Evolutionary conservation across 768 basidiomycete genomes (phyloP), one percentile per base, ranked within the genome.

Genomic region (Russula ochroleuca): DNA sequence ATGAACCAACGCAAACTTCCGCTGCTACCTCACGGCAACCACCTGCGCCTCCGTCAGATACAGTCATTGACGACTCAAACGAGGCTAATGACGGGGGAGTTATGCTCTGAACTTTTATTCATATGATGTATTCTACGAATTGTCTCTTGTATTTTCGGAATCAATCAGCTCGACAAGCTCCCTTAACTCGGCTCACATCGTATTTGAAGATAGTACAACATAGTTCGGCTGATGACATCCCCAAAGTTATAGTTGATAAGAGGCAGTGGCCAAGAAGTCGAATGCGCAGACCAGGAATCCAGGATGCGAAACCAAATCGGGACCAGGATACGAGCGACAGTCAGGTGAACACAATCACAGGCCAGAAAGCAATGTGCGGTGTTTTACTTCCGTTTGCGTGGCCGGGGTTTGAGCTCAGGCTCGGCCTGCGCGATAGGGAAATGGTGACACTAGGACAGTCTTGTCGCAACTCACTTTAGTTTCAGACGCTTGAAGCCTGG

Each of bases 1-100:
- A 83, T 67, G 75, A 78, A 52, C 61, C 74, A 11, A 41, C 45
- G 45, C 54, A 33, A n/a, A 17, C 56, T 2, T n/a, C 31, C 21
- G 11, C 47, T 13, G 11, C 50, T 35, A 59, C n/a, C 14, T 21
- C 40, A 7, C 47, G 2, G 11, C 41, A 35, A 21, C 41, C 35
- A 3, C 35, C 31, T 13, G 45, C 35, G 7, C 51, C 23, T 21
- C 45, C 48, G 19, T 35, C 28, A 19, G 48, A 55, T 40, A 17
- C n/a, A 25, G 23, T 21, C 45, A 35, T 51, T n/a, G 55, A 53
- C 33, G 55, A 56, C 43, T 50, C 49, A 14, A 49, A 38, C 21
- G 61, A 28, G 5, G 31, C 15, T 19, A 19, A 48, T 19, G 66
- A 65, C 15, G 59, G 50, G 17, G 66, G 68, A 15, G 28, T 68